Evolutionary conservation across 306 rosid species (phyloP).

Genomic region (Myrica gale): DNA sequence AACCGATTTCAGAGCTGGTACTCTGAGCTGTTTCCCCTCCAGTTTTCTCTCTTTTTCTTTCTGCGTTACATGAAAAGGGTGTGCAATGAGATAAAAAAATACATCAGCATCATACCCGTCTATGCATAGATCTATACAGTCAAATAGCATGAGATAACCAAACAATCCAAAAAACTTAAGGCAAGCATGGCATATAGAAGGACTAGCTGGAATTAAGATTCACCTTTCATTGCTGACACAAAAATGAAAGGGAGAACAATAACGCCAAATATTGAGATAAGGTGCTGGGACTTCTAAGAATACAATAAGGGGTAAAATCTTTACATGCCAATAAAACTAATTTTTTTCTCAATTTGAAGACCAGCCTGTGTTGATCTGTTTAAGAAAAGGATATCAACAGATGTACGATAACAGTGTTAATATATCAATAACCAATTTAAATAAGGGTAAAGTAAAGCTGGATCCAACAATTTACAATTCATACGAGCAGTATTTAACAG

Average conservation of each 20-base stretch:
- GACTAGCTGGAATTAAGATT: slow-evolving; percentile 7
- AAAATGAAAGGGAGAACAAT: neutral
- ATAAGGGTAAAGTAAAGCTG: neutral
- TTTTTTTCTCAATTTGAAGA: neutral
- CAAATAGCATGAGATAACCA: neutral
- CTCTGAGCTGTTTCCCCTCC: slow-evolving; percentile 33
- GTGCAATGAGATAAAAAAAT: neutral
- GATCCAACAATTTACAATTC: slow-evolving; percentile 7
- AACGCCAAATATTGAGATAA: neutral
- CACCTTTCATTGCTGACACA: slow-evolving; percentile 5
- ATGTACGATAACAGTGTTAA: neutral
- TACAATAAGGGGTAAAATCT: neutral
- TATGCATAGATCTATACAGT: neutral
- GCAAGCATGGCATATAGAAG: neutral
- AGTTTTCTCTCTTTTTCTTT: slow-evolving; percentile 35
- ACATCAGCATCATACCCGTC: neutral
- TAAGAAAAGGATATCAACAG: slow-evolving; percentile 1
- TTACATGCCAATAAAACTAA: slow-evolving; percentile 6
- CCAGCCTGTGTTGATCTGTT: slow-evolving; percentile 5
- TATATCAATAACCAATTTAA: no score
- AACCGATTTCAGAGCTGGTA: slow-evolving; percentile 45
- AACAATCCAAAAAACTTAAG: slow-evolving; percentile 7
- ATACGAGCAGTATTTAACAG: neutral
- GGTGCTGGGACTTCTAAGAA: neutral
- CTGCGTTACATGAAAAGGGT: slow-evolving; percentile 35